Base-by-base conservation (phyloP, 2,329 filamentous ascomycete species). In the Cyphellophora attinorum region DNA sequence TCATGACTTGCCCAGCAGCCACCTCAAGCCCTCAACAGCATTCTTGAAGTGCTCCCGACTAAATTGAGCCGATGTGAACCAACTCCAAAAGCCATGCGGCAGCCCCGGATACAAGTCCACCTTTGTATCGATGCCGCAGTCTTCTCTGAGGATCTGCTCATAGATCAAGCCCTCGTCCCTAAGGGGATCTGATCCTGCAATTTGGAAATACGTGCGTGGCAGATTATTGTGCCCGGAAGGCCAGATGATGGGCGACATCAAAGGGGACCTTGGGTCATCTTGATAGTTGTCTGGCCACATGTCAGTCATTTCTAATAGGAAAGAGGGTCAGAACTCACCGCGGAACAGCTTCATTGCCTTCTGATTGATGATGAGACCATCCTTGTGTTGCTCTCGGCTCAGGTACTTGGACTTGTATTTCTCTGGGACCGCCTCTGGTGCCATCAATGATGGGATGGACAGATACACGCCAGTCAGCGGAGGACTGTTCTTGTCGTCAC, bases 381-480 rank as follows among this genome's bases (percentile, higher is more conserved):
- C 37, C 3, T 49, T 52, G 38, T 68, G 68, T 37, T 70, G 64
- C 39, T 64, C 57, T 2, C 54, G 47, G 13, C 41, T 45, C 12
- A 47, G 32, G n/a, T 23, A 33, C 18, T 40, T 40, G 15, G 39
- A 31, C 34, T 56, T 51, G 40, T 66, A 68, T 42, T 59, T 55
- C 19, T 58, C 53, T 2, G 60, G 60, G 8, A 60, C 51, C 5
- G 46, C 46, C n/a, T 52, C 44, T 1, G 40, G 28, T 10, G 48
- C 47, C 34, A 58, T 41, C 12, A 62, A 48, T 1, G 54, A 48
- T 0, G 64, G 64, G n/a, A 68, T 61, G 37, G 54, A 57, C 13
- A 67, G 55, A 42, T 63, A 69, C 11, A 61, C 50, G 1, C 68
- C 68, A 0, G 68, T 70, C 11, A 71, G 42, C 3, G 60, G 57